These are phyloP conservation scores for Diplodia scrobiculata DNA, from an alignment of 2,329 filamentous ascomycete genomes.

Conservation along the genomic window DNA sequence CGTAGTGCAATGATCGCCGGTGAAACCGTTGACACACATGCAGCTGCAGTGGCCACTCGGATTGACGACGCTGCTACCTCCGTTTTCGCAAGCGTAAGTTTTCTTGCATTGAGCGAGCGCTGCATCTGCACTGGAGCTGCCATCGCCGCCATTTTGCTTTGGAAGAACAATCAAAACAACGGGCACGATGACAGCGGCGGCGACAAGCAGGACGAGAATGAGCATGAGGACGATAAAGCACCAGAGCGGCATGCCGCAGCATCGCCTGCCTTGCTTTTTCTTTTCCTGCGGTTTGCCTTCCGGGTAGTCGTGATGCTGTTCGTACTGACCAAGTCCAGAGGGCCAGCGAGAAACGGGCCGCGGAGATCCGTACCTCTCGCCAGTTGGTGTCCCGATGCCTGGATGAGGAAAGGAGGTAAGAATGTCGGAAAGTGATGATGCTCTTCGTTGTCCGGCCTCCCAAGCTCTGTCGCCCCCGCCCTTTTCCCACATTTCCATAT, in stretches of 20 bases:
- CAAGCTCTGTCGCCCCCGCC: conserved; percentile 40
- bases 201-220: conserved; percentile 69
- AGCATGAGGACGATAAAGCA: conserved; percentile 69
- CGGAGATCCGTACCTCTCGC: conserved; percentile 2
- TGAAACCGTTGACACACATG: conserved; percentile 86
- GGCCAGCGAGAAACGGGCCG: conserved; percentile 18
- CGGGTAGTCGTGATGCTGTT: conserved; percentile 17
- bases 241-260: conserved; percentile 83
- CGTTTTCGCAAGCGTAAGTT: conserved; percentile 71
- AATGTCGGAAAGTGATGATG: conserved; percentile 63
- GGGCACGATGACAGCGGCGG: conserved; percentile 81
- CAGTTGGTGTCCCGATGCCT: conserved; percentile 53
- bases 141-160: conserved; percentile 44
- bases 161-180: conserved; percentile 63
- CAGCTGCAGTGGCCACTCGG: conserved; percentile 71
- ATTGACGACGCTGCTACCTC: conserved; percentile 72
- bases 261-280: conserved; percentile 59
- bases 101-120: conserved; percentile 56
- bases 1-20: conserved; percentile 61
- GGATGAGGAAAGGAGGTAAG: conserved; percentile 67
- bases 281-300: conserved; percentile 33
- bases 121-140: conserved; percentile 22
- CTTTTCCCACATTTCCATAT: conserved; percentile 53
- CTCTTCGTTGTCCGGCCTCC: conserved; percentile 32
- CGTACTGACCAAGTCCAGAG: conserved; percentile 14